Percentiles rank a stretch among this genome's conserved stretches.
phyloP scores from a whole-genome alignment of 2,329 filamentous ascomycete species.

The Lachnellula hyalina region DNA sequence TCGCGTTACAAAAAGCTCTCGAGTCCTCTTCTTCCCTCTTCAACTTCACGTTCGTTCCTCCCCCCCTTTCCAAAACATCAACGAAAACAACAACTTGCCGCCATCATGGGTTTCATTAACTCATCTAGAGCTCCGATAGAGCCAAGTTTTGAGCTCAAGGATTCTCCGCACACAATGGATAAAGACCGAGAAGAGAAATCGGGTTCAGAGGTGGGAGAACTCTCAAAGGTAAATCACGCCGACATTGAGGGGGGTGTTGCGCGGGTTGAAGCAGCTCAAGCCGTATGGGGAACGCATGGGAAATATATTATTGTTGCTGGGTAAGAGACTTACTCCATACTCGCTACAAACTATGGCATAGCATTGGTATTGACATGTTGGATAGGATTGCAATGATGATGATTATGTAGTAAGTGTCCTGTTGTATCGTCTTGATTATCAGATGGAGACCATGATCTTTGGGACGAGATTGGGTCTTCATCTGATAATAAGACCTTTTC shows the following conservation, averaged over 20 bases:
- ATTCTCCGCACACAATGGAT: no score
- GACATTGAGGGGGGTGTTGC: conserved; percentile 16
- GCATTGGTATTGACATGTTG: neutral
- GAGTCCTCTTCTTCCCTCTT: no score
- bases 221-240: neutral
- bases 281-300: conserved; percentile 25
- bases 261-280: conserved; percentile 23
- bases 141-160: no score
- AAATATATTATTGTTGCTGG: conserved; percentile 19
- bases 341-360: neutral
- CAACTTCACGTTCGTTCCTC: no score
- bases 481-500: neutral
- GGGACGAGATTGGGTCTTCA: neutral
- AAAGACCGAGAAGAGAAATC: no score
- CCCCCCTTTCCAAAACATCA: no score
- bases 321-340: conserved; percentile 1
- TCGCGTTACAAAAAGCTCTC: no score
- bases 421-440: neutral
- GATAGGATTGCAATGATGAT: conserved; percentile 25
- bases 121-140: no score
- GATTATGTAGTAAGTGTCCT: conserved; percentile 16
- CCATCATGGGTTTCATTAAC: no score
- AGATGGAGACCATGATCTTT: no score
- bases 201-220: no score
- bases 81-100: no score